Base-by-base conservation (phyloP, 2,329 filamentous ascomycete species). In the Corniculantispora saksenae region DNA sequence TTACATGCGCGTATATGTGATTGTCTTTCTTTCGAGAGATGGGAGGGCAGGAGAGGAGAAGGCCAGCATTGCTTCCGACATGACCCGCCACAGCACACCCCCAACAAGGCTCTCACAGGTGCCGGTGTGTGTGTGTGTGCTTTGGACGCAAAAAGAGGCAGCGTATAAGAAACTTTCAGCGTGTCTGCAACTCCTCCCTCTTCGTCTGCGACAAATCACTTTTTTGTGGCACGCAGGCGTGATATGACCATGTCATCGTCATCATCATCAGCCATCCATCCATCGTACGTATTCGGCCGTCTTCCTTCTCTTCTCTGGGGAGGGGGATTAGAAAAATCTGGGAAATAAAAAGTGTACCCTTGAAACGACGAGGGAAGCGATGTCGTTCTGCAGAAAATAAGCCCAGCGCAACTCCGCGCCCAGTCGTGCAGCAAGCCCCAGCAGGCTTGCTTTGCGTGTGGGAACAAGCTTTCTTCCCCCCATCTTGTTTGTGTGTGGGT, bases 381-480 rank as follows among this genome's bases (percentile, higher is more conserved):
- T 50, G 27, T 38, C 54, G 25, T 50, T 23, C 17, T 32, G 43
- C 57, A 61, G 32, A 45, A 54, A 47, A n/a, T 47, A 62, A 55
- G 50, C 50, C 25, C 60, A 62, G 60, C 60, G 60, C 60, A 62
- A 62, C 12, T 62, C 51, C 38, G 60, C 60, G 60, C 38, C 60
- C 32, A 62, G 40, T 51, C 43, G 32, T 61, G 48, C 58, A 53
- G 58, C 58, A 3, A 27, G 19, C 15, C 23, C 25, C 25, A n/a
- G 50, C 29, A 10, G 50, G 50, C 25, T 32, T 17, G 29, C 43
- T 21, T 55, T 27, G n/a, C 19, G 38, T 25, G 54, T 57, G 38
- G 54, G 54, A 57, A 57, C 38, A 27, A 57, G 54, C 21, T 45
- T 57, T 57, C 54, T 23, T 10, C 55, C 38, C 38, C 7, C 32